phyloP scores from a whole-genome alignment of 2,329 filamentous ascomycete species.

The Escovopsis weberi region DNA sequence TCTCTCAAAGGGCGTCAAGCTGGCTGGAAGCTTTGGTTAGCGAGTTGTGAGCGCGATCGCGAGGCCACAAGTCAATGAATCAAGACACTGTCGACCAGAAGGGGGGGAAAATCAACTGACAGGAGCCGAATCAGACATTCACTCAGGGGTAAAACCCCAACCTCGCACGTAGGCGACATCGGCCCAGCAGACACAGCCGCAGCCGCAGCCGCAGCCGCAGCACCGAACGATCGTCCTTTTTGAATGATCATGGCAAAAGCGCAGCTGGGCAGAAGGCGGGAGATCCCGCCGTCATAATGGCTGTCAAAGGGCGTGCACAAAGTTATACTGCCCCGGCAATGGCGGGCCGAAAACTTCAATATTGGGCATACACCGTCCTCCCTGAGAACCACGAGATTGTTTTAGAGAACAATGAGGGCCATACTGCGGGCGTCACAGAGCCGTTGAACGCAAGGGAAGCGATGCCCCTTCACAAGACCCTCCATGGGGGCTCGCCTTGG shows the following conservation, averaged over 20 bases:
- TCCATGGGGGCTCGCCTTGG: constrained; percentile 4
- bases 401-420: constrained; percentile 3
- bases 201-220: neutral
- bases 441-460: constrained; percentile 10
- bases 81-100: neutral
- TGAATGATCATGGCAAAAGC: too few relatives aligned
- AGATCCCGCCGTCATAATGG: constrained; percentile 13
- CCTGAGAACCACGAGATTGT: constrained; percentile 8
- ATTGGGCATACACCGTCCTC: constrained; percentile 11
- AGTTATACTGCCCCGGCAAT: constrained; percentile 4
- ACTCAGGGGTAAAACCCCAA: too few relatives aligned
- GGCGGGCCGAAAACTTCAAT: constrained; percentile 10
- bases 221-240: neutral
- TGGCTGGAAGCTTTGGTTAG: constrained; percentile 8
- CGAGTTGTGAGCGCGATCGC: constrained; percentile 6
- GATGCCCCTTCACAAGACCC: constrained; percentile 12
- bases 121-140: too few relatives aligned
- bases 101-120: too few relatives aligned
- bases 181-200: neutral
- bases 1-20: constrained; percentile 6
- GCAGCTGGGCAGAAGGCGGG: too few relatives aligned
- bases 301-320: constrained; percentile 8
- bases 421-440: constrained; percentile 8
- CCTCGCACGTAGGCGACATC: too few relatives aligned
- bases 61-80: constrained; percentile 5